Evolutionary conservation across 1,284 basidiomycete species (phyloP), one percentile per base, ranked within the genome.

Genomic region (Trametes pubescens): DNA sequence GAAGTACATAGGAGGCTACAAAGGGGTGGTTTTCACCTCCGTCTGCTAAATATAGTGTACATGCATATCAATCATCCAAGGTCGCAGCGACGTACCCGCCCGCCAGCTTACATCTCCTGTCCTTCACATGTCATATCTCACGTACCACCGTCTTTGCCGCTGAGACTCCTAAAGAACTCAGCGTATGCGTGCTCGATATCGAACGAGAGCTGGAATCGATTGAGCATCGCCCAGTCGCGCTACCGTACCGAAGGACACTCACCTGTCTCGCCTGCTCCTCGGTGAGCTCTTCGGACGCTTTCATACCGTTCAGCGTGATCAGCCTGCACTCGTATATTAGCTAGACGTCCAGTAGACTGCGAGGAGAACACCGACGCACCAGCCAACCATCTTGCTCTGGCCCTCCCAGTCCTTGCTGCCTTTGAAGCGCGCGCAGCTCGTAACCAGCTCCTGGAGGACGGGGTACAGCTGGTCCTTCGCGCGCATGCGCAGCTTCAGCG

Each of bases 381-480:
- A 99, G 66, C 92, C 90, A 60, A 99, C 87, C 83, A 99, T 93
- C 77, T 93, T 92, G 65, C 91, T 95, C 54, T 97, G 84, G 0
- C 95, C 95, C 80, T 98, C 95, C 93, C 95, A 97, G 68, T 96
- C 95, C 65, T 92, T 94, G 73, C 91, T 94, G 6, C 92, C 93
- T 74, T 96, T 96, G 80, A 98, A 98, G 55, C 93, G 84, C 2
- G 95, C 92, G 76, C 95, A 97, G 7, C 94, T 91, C 1, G 92
- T 93, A 73, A 99, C 96, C 9, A 99, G 87, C 68, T 98, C 96
- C 71, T 97, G 95, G 51, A 99, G 77, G 67, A 98, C 89, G 0
- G 96, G 96, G 76, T 99, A 97, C 10, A 99, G 82, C 74, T 99
- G 96, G 75, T 99, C 98, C 76, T 99, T 99, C 3, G 98, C 96